Evolutionary conservation across 768 basidiomycete genomes (phyloP), one percentile per base, ranked within the genome.

Genomic region (Macrolepiota dolichaula): DNA sequence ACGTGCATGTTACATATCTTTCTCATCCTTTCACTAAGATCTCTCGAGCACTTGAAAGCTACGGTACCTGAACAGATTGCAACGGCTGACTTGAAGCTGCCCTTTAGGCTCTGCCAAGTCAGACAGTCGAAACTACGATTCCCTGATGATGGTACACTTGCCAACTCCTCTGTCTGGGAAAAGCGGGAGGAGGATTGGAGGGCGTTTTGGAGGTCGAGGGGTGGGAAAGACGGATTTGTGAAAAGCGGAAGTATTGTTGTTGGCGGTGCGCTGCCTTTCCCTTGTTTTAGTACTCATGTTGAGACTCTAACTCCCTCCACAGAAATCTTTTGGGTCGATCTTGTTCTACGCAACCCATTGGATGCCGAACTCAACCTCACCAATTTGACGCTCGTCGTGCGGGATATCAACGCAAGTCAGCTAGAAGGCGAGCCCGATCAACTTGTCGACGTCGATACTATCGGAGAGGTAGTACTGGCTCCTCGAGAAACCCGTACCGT

Each of bases 311-410:
- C 22, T 42, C 13, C 24, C 11, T 15, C 40, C 36, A 25, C 62
- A 94, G 92, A 94, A 71, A 72, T 75, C 1, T 92, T 94, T 66
- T 92, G 87, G 86, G 76, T 93, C 40, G 91, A 94, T 64, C 65
- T 94, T 25, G 78, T 77, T 4, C 52, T 94, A 61, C 78, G 74
- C 51, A 94, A 94, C 69, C 91, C 91, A 17, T 72, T 94, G 44
- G 82, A 89, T 62, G 78, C 88, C 5, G 91, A 91, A 55, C 78
- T 94, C n/a, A 85, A 79, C 54, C 68, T 94, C 24, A 79, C 84
- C 0, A 79, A 87, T 60, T 63, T 93, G 56, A 85, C 87, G 0
- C 70, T 91, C 9, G 60, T 76, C 3, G 78, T 89, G 4, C 70
- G 77, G 64, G 83, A 83, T 58, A 70, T 73, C 1, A 69, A 65